A percentile compares a stretch with the other conserved stretches of the same genome.
Evolutionary conservation across 2,329 filamentous ascomycete genomes (phyloP).

Genomic region (Colletotrichum lupini): DNA sequence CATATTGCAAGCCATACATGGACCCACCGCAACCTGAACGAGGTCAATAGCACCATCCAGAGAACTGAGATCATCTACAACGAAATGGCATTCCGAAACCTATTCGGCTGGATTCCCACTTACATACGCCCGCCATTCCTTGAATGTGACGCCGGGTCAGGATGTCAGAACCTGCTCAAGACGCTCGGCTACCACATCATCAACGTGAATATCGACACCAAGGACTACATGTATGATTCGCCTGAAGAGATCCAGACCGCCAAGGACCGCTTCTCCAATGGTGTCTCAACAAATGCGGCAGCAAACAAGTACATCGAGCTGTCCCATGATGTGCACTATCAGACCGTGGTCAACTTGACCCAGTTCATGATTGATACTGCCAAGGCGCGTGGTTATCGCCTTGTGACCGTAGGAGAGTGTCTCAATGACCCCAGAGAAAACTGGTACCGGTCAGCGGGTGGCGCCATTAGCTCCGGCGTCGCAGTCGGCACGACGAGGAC

Average conservation of each 20-base stretch:
- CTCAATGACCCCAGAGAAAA: constrained; percentile 61
- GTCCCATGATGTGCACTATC: constrained; percentile 52
- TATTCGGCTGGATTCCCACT: constrained; percentile 54
- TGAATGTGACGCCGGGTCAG: constrained; percentile 31
- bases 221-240: constrained; percentile 66
- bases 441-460: constrained; percentile 59
- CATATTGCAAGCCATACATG: constrained; percentile 59
- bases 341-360: constrained; percentile 46
- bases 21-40: constrained; percentile 45
- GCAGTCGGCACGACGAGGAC: constrained; percentile 29
- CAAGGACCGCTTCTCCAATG: constrained; percentile 55
- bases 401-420: constrained; percentile 68
- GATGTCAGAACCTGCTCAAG: constrained; percentile 32
- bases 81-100: constrained; percentile 48
- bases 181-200: constrained; percentile 66
- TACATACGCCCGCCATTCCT: constrained; percentile 58
- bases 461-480: constrained; percentile 30
- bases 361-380: constrained; percentile 56
- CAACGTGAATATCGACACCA: constrained; percentile 70
- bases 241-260: constrained; percentile 56
- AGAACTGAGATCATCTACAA: constrained; percentile 43
- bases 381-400: constrained; percentile 52
- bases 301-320: constrained; percentile 56
- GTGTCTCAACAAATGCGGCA: constrained; percentile 41
- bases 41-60: constrained; percentile 38